Percentiles rank a stretch among this genome's conserved stretches.
phyloP scores from a whole-genome alignment of 495 filamentous ascomycete genomes.

The Podospora conica region DNA sequence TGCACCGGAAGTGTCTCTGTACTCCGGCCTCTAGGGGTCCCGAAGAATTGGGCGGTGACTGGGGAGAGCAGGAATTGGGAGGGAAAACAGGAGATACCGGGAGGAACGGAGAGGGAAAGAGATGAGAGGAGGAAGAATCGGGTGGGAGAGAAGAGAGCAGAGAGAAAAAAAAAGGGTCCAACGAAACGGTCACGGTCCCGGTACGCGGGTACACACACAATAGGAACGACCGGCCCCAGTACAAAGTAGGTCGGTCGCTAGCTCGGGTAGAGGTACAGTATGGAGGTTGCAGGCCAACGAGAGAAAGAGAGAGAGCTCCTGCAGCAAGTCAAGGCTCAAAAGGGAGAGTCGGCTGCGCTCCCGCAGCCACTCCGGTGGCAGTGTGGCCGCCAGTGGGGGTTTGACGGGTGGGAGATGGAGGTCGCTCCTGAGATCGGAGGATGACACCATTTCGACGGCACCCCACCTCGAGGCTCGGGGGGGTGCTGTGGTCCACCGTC shows the following conservation, averaged over 20 bases:
- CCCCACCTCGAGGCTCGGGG: background rate
- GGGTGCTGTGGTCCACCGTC: background rate
- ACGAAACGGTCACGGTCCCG: background rate
- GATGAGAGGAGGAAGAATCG: background rate
- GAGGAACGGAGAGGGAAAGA: background rate
- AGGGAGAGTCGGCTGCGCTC: no score
- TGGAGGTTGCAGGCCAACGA: background rate
- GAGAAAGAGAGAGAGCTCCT: background rate
- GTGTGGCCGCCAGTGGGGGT: background rate
- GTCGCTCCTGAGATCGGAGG: slow-evolving; percentile 2
- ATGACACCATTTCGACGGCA: background rate
- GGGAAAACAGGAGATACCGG: background rate
- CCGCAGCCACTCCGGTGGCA: background rate
- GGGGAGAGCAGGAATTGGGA: background rate
- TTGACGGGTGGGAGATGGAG: background rate
- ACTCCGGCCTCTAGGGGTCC: slow-evolving; percentile 8
- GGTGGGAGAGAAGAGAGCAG: slow-evolving; percentile 3
- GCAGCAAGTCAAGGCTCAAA: no score
- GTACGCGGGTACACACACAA: background rate
- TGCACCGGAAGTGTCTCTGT: slow-evolving; percentile 7
- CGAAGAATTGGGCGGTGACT: slow-evolving; percentile 9
- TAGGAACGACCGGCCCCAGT: background rate
- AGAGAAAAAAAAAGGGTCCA: slow-evolving; percentile 1
- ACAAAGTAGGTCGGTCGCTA: background rate
- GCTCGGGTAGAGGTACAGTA: background rate